Evolutionary conservation across 2,329 filamentous ascomycete genomes (phyloP).

Genomic region (Setomelanomma holmii): DNA sequence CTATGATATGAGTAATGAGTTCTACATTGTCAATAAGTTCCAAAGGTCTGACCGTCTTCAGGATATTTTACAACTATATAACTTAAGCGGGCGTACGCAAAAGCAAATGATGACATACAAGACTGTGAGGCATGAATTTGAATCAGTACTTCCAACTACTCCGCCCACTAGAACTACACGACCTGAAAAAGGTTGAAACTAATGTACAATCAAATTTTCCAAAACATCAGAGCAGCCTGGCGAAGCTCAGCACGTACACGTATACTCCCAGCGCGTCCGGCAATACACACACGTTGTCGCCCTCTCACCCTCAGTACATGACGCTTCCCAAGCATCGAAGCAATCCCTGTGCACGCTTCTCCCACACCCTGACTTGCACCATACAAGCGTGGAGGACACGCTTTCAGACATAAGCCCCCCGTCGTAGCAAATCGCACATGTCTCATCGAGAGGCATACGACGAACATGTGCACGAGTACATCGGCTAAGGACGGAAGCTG

Average conservation of each 20-base stretch:
- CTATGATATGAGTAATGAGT: no score
- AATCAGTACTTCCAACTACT: no score
- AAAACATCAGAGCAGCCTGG: no score
- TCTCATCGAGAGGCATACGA: conserved; percentile 18
- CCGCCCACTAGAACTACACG: no score
- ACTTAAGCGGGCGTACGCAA: no score
- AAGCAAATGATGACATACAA: no score
- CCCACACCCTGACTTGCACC: conserved; percentile 26
- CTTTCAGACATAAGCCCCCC: conserved; percentile 7
- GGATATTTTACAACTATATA: no score
- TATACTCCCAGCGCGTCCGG: conserved; percentile 8
- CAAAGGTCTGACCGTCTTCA: no score
- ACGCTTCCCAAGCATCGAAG: conserved; percentile 14
- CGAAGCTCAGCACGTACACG: conserved; percentile 4
- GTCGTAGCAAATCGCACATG: conserved; percentile 31
- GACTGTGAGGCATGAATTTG: no score
- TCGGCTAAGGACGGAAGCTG: background rate
- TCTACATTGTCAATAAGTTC: no score
- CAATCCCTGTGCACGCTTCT: conserved; percentile 22
- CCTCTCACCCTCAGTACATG: background rate
- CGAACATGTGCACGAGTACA: conserved; percentile 20
- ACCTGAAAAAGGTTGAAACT: no score
- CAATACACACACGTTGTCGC: conserved; percentile 9
- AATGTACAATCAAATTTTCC: no score
- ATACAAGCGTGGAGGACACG: conserved; percentile 12